Conservation (phyloP, 2,329 filamentous ascomycete genomes). For the Xylariaceae sp. region DNA sequence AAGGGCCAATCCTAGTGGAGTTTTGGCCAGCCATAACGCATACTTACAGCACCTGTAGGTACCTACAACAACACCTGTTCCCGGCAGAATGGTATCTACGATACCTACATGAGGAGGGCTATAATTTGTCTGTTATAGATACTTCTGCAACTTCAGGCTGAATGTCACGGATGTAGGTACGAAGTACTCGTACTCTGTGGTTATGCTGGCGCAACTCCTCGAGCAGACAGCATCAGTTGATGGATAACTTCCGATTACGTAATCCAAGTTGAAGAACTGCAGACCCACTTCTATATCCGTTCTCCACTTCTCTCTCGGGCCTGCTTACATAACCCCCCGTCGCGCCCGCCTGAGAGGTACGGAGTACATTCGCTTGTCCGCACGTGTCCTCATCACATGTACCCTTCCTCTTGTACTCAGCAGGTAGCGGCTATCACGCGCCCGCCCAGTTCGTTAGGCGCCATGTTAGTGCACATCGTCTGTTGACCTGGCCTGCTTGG, state of each 20-base stretch:
- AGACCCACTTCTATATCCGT: neutral
- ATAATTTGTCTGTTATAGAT: neutral
- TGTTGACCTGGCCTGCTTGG: conserved; percentile 3
- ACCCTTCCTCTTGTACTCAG: neutral
- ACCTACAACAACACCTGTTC: neutral
- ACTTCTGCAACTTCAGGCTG: too few species aligned
- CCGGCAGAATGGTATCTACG: neutral
- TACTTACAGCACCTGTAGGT: neutral
- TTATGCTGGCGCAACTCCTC: neutral
- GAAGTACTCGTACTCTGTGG: too few species aligned
- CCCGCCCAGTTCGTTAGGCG: neutral
- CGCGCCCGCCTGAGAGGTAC: neutral
- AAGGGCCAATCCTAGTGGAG: neutral
- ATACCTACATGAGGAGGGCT: neutral
- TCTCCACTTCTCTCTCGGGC: neutral
- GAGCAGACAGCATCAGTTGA: neutral
- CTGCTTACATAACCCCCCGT: neutral
- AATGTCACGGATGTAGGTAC: too few species aligned
- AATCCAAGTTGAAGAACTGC: neutral
- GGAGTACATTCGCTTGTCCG: neutral
- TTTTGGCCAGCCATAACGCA: neutral
- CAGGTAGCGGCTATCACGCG: neutral
- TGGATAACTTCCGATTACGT: neutral
- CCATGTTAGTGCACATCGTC: conserved; percentile 13
- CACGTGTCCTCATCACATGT: conserved; percentile 18